phyloP scores from a whole-genome alignment of 306 rosid genomes.

The Carpinus viminea region DNA sequence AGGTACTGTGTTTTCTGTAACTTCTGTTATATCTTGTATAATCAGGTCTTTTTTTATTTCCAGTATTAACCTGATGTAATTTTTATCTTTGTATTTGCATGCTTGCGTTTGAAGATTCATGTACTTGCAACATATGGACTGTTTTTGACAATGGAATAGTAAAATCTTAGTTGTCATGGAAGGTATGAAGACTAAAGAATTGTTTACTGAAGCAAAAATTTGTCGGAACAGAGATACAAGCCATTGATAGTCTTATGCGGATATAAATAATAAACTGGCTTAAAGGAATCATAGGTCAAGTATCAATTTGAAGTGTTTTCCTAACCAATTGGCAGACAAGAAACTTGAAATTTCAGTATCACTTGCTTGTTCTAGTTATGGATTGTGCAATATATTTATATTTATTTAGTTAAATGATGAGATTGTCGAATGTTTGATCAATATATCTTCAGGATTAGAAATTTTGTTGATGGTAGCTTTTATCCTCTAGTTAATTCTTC shows the following conservation, averaged over 20 bases:
- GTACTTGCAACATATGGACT: neutral
- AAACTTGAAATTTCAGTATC: neutral
- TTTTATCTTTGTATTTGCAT: conserved; percentile 6
- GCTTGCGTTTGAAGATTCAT: neutral
- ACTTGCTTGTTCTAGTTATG: neutral
- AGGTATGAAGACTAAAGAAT: neutral
- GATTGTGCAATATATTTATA: neutral
- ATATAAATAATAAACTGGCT: neutral
- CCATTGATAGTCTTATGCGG: neutral
- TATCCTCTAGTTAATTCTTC: neutral
- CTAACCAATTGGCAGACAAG: neutral
- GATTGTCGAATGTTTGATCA: conserved; percentile 6
- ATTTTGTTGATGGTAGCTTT: neutral
- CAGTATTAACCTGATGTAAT: conserved; percentile 10
- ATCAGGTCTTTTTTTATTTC: neutral
- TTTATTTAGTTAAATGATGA: neutral
- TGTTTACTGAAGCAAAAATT: neutral
- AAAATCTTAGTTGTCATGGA: neutral
- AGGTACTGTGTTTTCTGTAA: conserved; percentile 52
- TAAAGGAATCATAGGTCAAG: neutral
- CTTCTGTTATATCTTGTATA: neutral
- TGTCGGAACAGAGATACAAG: neutral
- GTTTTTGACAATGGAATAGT: neutral
- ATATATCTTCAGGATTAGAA: neutral
- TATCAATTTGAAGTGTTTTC: neutral